These are phyloP conservation scores for Xylaria multiplex DNA, from an alignment of 2,329 filamentous ascomycete species.

Conservation along the genomic window DNA sequence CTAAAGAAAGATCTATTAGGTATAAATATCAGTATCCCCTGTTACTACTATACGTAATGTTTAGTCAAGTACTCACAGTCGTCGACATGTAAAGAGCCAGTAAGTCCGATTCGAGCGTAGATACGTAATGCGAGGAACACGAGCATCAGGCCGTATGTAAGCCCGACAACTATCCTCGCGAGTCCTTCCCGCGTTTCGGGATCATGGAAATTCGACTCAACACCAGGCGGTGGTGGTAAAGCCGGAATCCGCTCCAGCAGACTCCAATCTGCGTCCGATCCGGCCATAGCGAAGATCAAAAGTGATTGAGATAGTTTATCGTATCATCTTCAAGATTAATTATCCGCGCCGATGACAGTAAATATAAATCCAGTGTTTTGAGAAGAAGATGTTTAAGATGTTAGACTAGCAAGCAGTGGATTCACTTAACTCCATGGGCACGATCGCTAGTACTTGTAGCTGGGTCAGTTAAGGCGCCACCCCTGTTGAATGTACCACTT, in stretches of 20 bases:
- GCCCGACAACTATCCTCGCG: constrained; percentile 31
- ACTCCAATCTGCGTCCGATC: constrained; percentile 12
- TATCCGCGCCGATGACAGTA: background rate
- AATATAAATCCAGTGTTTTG: background rate
- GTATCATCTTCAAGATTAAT: constrained; percentile 1
- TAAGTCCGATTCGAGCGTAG: constrained; percentile 37
- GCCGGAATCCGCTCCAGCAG: constrained; percentile 31
- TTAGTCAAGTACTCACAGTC: constrained; percentile 35
- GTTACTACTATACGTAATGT: background rate
- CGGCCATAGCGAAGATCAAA: constrained; percentile 17
- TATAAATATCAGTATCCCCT: constrained; percentile 24
- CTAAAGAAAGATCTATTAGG: constrained; percentile 35
- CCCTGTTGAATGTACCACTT: constrained; percentile 10
- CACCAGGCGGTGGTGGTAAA: constrained; percentile 35
- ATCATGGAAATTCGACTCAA: constrained; percentile 35
- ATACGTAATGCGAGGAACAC: constrained; percentile 38
- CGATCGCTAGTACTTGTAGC: background rate
- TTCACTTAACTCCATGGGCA: background rate
- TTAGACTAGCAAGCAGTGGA: background rate
- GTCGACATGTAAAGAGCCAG: constrained; percentile 32
- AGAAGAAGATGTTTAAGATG: background rate
- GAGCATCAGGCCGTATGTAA: constrained; percentile 38
- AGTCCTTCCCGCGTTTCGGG: constrained; percentile 30
- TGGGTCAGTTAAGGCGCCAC: background rate
- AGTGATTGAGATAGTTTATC: background rate